These are phyloP conservation scores for Sarocladium oryzae DNA, from an alignment of 2,329 filamentous ascomycete species.

Conservation along the genomic window DNA sequence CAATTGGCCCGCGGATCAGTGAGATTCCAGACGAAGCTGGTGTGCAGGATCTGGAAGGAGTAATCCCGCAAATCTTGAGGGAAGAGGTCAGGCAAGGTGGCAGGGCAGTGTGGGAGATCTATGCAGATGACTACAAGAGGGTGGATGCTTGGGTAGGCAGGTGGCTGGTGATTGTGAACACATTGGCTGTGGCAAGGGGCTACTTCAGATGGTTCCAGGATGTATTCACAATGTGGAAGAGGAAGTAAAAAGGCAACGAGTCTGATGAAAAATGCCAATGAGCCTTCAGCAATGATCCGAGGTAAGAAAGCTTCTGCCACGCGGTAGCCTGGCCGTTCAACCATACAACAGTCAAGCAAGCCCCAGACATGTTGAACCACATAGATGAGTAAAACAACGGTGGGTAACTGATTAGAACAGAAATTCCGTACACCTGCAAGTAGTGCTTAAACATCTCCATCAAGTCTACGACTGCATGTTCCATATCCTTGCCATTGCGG, in stretches of 20 bases:
- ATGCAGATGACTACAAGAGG: slow-evolving; percentile 51
- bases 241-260: slow-evolving; percentile 15
- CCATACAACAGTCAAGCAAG: too few species aligned
- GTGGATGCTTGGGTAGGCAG: slow-evolving; percentile 49
- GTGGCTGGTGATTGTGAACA: slow-evolving; percentile 48
- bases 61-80: slow-evolving; percentile 18
- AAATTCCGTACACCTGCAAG: too few species aligned
- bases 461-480: too few species aligned
- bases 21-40: slow-evolving; percentile 13
- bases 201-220: slow-evolving; percentile 43
- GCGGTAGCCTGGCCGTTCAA: too few species aligned
- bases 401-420: too few species aligned
- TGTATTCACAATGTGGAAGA: slow-evolving; percentile 17
- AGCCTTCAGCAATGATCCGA: too few species aligned
- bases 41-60: slow-evolving; percentile 16
- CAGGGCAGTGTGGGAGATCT: slow-evolving; percentile 52
- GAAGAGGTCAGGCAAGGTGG: slow-evolving; percentile 33
- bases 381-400: too few species aligned
- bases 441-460: too few species aligned
- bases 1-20: slow-evolving; percentile 48
- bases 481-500: too few species aligned
- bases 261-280: too few species aligned
- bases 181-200: slow-evolving; percentile 39
- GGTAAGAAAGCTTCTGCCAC: too few species aligned
- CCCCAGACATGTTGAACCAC: too few species aligned